phyloP scores from a whole-genome alignment of 345 rosid genomes.

The Populus euphratica region DNA sequence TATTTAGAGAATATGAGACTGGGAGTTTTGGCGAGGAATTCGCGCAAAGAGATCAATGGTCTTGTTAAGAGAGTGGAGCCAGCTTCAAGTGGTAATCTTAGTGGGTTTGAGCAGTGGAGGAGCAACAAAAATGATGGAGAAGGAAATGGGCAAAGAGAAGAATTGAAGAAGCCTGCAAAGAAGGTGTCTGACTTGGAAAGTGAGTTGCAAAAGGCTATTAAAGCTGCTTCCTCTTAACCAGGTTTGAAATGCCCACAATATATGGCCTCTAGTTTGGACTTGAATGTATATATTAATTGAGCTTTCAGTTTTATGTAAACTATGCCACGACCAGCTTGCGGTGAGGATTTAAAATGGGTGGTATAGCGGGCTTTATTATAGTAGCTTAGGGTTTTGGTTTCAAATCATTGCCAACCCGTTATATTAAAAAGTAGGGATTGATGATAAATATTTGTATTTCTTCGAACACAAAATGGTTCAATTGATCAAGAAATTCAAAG shows the following conservation, averaged over 20 bases:
- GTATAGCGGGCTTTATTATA: not conserved
- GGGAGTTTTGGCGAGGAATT: slow-evolving; percentile 21
- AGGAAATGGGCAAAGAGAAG: slow-evolving; percentile 29
- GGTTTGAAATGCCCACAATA: slow-evolving; percentile 2
- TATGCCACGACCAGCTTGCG: not conserved
- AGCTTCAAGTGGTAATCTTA: slow-evolving; percentile 23
- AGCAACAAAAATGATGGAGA: slow-evolving; percentile 32
- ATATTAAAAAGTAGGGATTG: not conserved
- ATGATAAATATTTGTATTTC: not conserved
- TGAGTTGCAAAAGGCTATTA: slow-evolving; percentile 54
- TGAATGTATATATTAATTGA: slow-evolving; percentile 6
- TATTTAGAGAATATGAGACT: slow-evolving; percentile 42
- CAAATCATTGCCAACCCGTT: not conserved
- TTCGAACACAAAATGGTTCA: not conserved
- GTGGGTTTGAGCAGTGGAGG: slow-evolving; percentile 37
- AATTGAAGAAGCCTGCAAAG: slow-evolving; percentile 30
- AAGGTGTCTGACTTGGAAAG: slow-evolving; percentile 42
- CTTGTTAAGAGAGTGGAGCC: slow-evolving; percentile 27
- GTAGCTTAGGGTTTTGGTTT: not conserved
- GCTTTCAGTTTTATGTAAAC: slow-evolving; percentile 4
- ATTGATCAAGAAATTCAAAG: not conserved
- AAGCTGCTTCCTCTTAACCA: slow-evolving; percentile 40
- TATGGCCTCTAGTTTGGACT: not conserved
- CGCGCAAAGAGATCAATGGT: slow-evolving; percentile 10
- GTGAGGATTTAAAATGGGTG: not conserved